Evolutionary conservation across 495 filamentous ascomycete genomes (phyloP).

Genomic region (Penicillium lagena): DNA sequence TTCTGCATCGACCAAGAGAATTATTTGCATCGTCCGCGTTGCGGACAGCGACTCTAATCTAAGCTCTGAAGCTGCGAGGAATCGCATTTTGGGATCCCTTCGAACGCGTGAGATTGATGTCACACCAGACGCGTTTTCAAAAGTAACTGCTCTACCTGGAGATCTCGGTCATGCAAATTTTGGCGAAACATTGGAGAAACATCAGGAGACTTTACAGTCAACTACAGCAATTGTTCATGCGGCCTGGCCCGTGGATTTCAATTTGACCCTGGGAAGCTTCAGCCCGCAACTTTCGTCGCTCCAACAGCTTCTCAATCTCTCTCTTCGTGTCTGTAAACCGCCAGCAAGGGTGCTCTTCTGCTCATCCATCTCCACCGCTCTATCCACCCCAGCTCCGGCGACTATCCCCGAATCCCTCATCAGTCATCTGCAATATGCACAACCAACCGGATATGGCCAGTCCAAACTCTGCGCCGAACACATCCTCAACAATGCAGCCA

Average conservation of each 20-base stretch:
- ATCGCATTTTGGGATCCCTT: too few species aligned
- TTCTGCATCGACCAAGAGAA: too few species aligned
- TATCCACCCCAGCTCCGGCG: conserved; percentile 13
- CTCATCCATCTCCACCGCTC: conserved; percentile 50
- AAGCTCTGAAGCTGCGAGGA: too few species aligned
- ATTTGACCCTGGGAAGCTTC: conserved; percentile 52
- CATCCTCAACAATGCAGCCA: conserved; percentile 31
- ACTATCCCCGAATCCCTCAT: conserved; percentile 44
- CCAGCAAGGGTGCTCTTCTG: conserved; percentile 49
- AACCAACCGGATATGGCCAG: conserved; percentile 52
- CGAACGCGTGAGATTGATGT: too few species aligned
- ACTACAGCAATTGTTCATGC: conserved; percentile 52
- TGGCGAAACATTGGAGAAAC: too few species aligned
- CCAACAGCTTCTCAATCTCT: conserved; percentile 48
- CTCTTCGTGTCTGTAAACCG: conserved; percentile 24
- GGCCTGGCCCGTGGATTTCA: conserved; percentile 73
- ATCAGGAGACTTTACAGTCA: background rate
- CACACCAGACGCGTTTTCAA: conserved; percentile 3
- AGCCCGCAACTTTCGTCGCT: conserved; percentile 47
- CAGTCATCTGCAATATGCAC: conserved; percentile 38
- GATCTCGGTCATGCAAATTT: conserved; percentile 22
- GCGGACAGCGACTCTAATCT: too few species aligned
- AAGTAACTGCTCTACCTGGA: conserved; percentile 34
- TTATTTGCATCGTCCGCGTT: too few species aligned
- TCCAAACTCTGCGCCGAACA: conserved; percentile 61